Evolutionary conservation across 2,329 filamentous ascomycete species (phyloP).

Genomic region (Apiospora sp.): DNA sequence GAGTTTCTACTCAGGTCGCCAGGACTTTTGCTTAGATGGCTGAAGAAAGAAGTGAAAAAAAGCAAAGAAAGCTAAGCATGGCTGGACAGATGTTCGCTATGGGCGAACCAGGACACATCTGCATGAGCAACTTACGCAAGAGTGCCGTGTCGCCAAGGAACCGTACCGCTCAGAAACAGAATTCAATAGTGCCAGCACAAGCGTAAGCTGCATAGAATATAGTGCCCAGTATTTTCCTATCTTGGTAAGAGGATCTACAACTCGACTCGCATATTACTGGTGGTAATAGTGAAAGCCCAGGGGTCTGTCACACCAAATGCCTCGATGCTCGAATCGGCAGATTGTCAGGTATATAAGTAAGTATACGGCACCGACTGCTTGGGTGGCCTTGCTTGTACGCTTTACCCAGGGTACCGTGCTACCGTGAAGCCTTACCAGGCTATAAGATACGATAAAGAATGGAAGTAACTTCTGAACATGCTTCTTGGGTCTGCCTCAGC

Average conservation of each 20-base stretch:
- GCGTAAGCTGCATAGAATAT: background rate
- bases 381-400: background rate
- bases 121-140: too few relatives aligned
- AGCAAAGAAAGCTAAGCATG: too few relatives aligned
- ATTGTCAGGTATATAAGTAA: background rate
- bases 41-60: too few relatives aligned
- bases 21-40: too few relatives aligned
- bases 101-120: too few relatives aligned
- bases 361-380: background rate
- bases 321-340: background rate
- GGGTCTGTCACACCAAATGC: background rate
- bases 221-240: background rate
- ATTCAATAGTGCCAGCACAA: background rate
- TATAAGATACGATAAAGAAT: background rate
- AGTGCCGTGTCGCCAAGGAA: too few relatives aligned
- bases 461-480: background rate
- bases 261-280: background rate
- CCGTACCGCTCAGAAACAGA: too few relatives aligned
- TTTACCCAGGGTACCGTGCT: too few relatives aligned
- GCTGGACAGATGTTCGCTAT: too few relatives aligned
- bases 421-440: background rate
- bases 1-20: too few relatives aligned
- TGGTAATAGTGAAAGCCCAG: background rate
- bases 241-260: background rate
- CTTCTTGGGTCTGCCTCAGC: background rate